phyloP scores from a whole-genome alignment of 768 basidiomycete genomes.

The Tricholoma flavovirens region DNA sequence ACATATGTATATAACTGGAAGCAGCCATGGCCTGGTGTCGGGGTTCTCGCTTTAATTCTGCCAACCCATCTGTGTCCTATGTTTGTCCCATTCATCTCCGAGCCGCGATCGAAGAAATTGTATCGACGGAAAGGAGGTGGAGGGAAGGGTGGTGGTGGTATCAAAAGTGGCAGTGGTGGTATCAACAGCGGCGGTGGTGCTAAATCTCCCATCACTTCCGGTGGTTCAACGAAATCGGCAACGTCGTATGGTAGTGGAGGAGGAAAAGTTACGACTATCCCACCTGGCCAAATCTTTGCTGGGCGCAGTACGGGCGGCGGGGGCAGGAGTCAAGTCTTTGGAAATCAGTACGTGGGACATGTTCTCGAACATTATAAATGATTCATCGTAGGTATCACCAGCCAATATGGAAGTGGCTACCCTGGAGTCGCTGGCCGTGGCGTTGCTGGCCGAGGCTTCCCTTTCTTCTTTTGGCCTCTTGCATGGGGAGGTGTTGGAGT shows the following conservation, averaged over 20 bases:
- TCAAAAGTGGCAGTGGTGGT: neutral
- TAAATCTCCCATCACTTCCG: conserved; percentile 7
- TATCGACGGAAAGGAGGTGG: conserved; percentile 28
- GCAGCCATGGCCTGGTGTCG: no score
- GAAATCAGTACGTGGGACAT: conserved; percentile 27
- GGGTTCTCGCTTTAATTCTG: no score
- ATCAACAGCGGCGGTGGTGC: conserved; percentile 3
- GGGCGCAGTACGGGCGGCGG: conserved; percentile 43
- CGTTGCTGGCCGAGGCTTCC: conserved; percentile 41
- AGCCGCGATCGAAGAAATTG: conserved; percentile 6
- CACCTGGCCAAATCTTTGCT: conserved; percentile 31
- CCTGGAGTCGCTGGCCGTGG: conserved; percentile 36
- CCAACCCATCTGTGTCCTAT: neutral
- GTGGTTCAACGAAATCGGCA: conserved; percentile 11
- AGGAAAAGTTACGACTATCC: conserved; percentile 24
- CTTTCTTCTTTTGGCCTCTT: conserved; percentile 54
- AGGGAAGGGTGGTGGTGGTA: conserved; percentile 16
- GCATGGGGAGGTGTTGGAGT: conserved; percentile 34
- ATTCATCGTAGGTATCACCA: conserved; percentile 15
- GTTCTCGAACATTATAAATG: neutral
- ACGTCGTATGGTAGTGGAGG: conserved; percentile 18
- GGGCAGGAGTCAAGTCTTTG: conserved; percentile 33
- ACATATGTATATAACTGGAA: no score
- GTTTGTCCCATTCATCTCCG: conserved; percentile 26
- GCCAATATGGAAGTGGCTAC: conserved; percentile 53